Percentiles rank a stretch among this genome's conserved stretches.
phyloP scores from a whole-genome alignment of 2,329 filamentous ascomycete genomes.

The Berkeleyomyces basicola region DNA sequence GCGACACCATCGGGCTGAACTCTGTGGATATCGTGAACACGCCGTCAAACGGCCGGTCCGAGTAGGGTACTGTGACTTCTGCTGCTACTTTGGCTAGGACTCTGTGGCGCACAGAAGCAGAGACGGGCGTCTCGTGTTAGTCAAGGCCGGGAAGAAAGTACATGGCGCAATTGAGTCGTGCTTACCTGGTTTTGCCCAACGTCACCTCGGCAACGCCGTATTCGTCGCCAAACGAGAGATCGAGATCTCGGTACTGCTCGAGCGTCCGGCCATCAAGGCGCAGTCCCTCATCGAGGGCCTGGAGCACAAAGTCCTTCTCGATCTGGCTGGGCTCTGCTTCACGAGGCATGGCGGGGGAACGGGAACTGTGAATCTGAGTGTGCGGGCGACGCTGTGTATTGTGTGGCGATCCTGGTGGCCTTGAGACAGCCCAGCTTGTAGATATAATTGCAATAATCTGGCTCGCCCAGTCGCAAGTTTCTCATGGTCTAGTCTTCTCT shows the following conservation, averaged over 20 bases:
- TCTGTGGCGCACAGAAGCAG: slow-evolving; percentile 28
- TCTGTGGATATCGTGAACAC: slow-evolving; percentile 87
- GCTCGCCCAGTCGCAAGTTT: not conserved
- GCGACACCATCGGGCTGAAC: slow-evolving; percentile 80
- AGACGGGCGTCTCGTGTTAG: slow-evolving; percentile 6
- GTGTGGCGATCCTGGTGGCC: not conserved
- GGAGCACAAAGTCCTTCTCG: slow-evolving; percentile 70
- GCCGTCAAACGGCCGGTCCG: slow-evolving; percentile 87
- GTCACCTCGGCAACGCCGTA: slow-evolving; percentile 79
- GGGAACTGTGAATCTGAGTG: not conserved
- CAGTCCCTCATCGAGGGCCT: slow-evolving; percentile 65
- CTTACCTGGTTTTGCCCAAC: slow-evolving; percentile 76
- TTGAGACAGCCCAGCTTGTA: no score
- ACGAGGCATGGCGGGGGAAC: slow-evolving; percentile 55
- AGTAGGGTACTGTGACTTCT: slow-evolving; percentile 69
- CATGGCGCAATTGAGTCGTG: not conserved
- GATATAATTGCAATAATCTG: not conserved
- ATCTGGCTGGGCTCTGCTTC: slow-evolving; percentile 82
- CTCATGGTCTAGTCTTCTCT: not conserved
- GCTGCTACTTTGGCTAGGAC: slow-evolving; percentile 73
- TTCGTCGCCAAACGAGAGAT: slow-evolving; percentile 73
- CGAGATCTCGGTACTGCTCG: slow-evolving; percentile 62
- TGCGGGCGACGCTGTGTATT: not conserved
- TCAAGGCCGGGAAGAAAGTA: not conserved
- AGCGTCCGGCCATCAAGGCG: slow-evolving; percentile 71